phyloP scores from a whole-genome alignment of 169 alveolate genomes.

The Cyclospora cayetanensis region DNA sequence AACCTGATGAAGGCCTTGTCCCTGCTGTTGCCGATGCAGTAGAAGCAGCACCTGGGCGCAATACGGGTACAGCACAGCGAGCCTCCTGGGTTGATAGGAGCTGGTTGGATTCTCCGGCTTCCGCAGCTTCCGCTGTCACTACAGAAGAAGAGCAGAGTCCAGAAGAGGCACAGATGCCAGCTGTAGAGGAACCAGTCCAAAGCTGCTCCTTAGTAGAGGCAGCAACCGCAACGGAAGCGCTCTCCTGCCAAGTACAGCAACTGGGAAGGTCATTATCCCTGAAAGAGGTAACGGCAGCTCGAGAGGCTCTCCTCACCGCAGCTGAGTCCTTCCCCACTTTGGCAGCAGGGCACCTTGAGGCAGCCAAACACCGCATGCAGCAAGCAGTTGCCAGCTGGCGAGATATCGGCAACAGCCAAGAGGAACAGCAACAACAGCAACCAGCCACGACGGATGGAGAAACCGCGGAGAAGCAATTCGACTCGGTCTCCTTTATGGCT shows the following conservation, averaged over 20 bases:
- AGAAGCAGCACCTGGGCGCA: neutral
- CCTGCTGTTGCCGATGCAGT: neutral
- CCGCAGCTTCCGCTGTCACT: neutral
- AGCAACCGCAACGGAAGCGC: slow-evolving; percentile 8
- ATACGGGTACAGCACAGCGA: neutral
- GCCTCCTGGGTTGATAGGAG: neutral
- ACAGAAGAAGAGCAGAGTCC: neutral
- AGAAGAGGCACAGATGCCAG: neutral
- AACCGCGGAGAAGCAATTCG: neutral
- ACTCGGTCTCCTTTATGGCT: neutral
- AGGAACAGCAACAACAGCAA: neutral
- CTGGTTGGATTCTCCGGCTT: neutral
- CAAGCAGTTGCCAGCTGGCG: neutral
- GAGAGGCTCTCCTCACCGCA: neutral
- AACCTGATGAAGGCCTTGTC: too few species aligned
- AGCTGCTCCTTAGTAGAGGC: neutral
- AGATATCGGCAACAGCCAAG: neutral
- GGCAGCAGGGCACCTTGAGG: neutral
- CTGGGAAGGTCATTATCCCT: neutral
- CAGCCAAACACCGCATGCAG: neutral
- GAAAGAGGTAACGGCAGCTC: neutral
- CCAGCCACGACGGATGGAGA: neutral
- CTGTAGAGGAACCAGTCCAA: neutral
- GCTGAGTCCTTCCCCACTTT: neutral
- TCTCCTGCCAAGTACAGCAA: neutral